Evolutionary conservation across 768 basidiomycete species (phyloP).

Genomic region (Suillus luteus): DNA sequence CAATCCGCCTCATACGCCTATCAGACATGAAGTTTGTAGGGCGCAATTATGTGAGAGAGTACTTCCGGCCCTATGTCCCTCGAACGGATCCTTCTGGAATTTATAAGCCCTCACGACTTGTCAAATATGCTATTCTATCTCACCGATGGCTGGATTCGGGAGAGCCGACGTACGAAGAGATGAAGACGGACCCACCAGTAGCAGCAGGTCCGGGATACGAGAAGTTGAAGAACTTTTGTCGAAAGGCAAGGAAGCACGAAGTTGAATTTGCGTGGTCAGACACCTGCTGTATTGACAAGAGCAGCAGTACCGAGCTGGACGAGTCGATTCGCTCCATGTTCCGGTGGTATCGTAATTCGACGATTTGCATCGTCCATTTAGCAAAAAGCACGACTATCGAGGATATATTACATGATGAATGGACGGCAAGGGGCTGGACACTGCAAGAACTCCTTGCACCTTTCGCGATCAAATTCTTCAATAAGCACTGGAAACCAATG

Average conservation of each 20-base stretch:
- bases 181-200: not conserved
- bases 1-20: not conserved
- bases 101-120: not conserved
- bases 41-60: not conserved
- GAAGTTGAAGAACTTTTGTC: slow-evolving; percentile 4
- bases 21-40: not conserved
- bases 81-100: not conserved
- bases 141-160: slow-evolving; percentile 12
- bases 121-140: slow-evolving; percentile 14
- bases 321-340: slow-evolving; percentile 5
- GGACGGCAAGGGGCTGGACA: not conserved
- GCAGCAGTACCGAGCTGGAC: slow-evolving; percentile 1
- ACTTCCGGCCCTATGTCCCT: not conserved
- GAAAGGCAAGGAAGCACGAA: not conserved
- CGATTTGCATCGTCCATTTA: not conserved
- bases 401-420: not conserved
- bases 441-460: slow-evolving; percentile 3
- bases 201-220: not conserved
- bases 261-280: not conserved
- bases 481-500: not conserved
- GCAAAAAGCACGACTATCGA: slow-evolving; percentile 1
- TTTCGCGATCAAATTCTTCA: not conserved
- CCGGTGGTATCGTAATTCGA: not conserved
- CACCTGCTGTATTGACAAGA: not conserved
- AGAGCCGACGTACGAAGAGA: slow-evolving; percentile 12